Evolutionary conservation across 169 alveolate species (phyloP), one percentile per base, ranked within the genome.

Genomic region (Babesia caballi): DNA sequence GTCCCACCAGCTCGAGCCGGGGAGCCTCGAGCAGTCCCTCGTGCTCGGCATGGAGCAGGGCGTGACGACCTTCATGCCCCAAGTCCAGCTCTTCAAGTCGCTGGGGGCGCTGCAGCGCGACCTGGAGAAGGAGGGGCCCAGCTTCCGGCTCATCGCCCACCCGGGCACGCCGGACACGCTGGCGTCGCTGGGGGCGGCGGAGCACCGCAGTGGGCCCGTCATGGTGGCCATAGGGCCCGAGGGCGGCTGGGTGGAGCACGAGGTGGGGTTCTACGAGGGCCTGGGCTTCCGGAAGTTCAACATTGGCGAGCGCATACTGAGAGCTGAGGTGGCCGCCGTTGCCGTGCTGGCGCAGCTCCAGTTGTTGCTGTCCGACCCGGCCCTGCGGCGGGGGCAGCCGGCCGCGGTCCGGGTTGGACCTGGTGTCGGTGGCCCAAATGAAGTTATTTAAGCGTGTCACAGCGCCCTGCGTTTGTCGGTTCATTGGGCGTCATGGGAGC

Each of bases 221-320:
- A 38, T 87, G 53, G 85, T 87, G 33, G 92, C 92, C 23, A 85
- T 87, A 14, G 93, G 93, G 3, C 93, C 93, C 11, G 93, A 87
- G 52, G 92, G 93, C 27, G 93, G 93, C 17, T 87, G 93, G 93
- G 35, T 82, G 23, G 81, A 85, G 41, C 56, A 66, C 38, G 93
- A 87, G 49, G 63, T 87, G 30, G 75, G 53, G 0, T 70, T 33
- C 28, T 81, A 70, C 51, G 56, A 35, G 33, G 32, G 56, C 38
- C 40, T 69, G 33, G 84, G 84, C 5, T 81, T 69, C 58, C 21
- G 17, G 30, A 53, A 36, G 44, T 71, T 81, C 59, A 56, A 53
- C 32, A 53, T 81, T 6, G 70, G 77, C 8, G 78, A 65, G 44
- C 53, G 81, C 23, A 81, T 81, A 23, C 88, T 81, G 23, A 61